Conservation (phyloP, 768 basidiomycete species). For the Agaricus sinodeliciosus region DNA sequence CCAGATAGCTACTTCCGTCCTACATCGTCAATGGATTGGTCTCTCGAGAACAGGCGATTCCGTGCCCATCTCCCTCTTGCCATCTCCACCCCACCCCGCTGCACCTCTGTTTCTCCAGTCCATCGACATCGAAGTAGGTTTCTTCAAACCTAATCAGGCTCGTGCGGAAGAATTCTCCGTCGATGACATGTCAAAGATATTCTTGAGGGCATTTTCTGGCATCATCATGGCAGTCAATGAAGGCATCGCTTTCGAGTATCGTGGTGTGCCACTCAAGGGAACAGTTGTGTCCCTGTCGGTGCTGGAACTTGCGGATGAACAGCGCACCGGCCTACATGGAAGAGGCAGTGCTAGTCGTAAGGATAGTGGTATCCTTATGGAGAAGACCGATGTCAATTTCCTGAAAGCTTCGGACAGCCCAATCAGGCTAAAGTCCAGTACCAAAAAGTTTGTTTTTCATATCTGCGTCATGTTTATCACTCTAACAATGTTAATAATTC, state of each 20-base stretch:
- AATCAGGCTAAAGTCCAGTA: constrained; percentile 89
- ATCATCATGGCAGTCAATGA: constrained; percentile 65
- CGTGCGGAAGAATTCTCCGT: constrained; percentile 68
- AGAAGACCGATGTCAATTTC: constrained; percentile 87
- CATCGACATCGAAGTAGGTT: constrained; percentile 75
- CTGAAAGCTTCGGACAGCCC: constrained; percentile 74
- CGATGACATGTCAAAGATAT: constrained; percentile 76
- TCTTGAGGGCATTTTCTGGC: constrained; percentile 69
- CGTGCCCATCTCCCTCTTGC: constrained; percentile 63
- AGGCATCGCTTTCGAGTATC: constrained; percentile 80
- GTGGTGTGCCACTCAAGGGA: constrained; percentile 76
- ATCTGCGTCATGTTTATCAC: background rate
- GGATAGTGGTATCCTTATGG: constrained; percentile 74
- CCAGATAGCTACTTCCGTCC: constrained; percentile 65
- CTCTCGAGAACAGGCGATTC: constrained; percentile 73
- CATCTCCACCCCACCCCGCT: constrained; percentile 40
- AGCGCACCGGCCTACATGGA: constrained; percentile 34
- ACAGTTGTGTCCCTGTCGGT: constrained; percentile 52
- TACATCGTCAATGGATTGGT: constrained; percentile 87
- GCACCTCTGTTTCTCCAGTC: constrained; percentile 65
- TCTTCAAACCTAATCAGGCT: constrained; percentile 47
- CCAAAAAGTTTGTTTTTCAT: constrained; percentile 61
- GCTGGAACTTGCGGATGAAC: constrained; percentile 58
- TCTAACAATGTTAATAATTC: background rate
- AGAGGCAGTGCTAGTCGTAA: constrained; percentile 15